Percentiles rank a stretch among this genome's conserved stretches.
These are phyloP conservation scores for Fusarium phyllophilum DNA, from an alignment of 2,329 filamentous ascomycete species.

Conservation along the genomic window DNA sequence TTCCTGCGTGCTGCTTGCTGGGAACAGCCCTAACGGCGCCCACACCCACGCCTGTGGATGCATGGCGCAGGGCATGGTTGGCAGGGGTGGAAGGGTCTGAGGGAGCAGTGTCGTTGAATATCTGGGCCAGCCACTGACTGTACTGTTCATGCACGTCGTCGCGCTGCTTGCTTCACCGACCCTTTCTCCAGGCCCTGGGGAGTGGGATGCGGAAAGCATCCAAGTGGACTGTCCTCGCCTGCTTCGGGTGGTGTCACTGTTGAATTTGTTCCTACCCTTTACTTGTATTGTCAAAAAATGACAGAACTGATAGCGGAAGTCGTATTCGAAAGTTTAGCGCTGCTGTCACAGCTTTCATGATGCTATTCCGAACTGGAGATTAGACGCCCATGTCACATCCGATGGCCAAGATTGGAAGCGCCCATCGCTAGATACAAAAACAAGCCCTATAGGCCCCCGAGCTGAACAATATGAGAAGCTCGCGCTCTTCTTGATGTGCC, in stretches of 20 bases:
- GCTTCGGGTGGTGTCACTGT: conserved; percentile 18
- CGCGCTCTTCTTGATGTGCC: conserved; percentile 26
- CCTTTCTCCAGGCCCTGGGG: conserved; percentile 35
- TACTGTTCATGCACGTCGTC: conserved; percentile 48
- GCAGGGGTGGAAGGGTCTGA: conserved; percentile 32
- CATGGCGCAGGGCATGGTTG: conserved; percentile 37
- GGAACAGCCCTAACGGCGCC: conserved; percentile 42
- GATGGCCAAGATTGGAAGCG: neutral
- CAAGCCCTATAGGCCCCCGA: conserved; percentile 10
- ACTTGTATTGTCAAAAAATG: neutral
- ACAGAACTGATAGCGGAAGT: conserved; percentile 1
- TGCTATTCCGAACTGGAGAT: conserved; percentile 15
- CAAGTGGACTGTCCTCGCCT: conserved; percentile 32
- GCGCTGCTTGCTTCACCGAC: conserved; percentile 48
- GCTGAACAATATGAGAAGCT: conserved; percentile 20
- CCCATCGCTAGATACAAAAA: neutral
- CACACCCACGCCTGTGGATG: conserved; percentile 40
- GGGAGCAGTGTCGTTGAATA: conserved; percentile 34
- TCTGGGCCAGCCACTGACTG: conserved; percentile 43
- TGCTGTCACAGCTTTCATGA: neutral
- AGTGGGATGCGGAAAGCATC: conserved; percentile 33
- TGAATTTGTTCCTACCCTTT: conserved; percentile 6
- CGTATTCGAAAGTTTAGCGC: conserved; percentile 5
- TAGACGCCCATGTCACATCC: neutral
- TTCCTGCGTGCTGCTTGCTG: conserved; percentile 16